Base-by-base conservation (phyloP, 345 rosid genomes). In the Melaleuca quinquenervia region DNA sequence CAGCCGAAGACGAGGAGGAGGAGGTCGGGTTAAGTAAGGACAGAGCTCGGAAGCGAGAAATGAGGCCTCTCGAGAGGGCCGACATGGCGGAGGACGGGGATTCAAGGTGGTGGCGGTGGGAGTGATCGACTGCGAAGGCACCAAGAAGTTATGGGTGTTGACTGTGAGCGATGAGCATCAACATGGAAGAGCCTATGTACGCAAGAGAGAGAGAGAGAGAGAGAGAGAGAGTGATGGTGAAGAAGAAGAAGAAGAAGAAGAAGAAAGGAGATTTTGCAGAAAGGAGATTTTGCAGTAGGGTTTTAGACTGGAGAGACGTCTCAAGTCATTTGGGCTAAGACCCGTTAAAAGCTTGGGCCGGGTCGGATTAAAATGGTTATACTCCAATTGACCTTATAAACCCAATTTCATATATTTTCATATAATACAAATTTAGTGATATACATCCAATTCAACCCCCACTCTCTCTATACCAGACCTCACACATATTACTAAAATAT, bases 11-110 rank as follows among this genome's bases (percentile, higher is more conserved):
- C 2, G 90, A 55, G 3, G 89, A 44, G 3, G 89, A 14, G 27
- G 88, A 18, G 26, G 85, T 60, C n/a, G 91, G 56, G 9, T 82
- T 55, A 85, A 56, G 48, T 4, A 90, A 56, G 52, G 93, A 85
- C 50, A 90, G 88, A 27, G 88, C 90, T 82, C 86, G 91, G 92
- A 96, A 86, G 58, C 93, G 93, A 88, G 92, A 91, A 90, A 93
- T 50, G 90, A 96, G 88, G 91, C 95, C 96, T 93, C 96, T 92
- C 86, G 94, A 89, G 87, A 92, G 78, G 91, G 93, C 92, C 88
- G 94, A 88, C 95, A 94, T 95, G 88, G 86, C 44, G 60, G 32
- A 45, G 36, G 58, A 82, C 29, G 52, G 24, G 80, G 54, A 20
- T 45, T 52, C 50, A 62, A 50, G 82, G 36, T 32, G 75, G 27